phyloP scores from a whole-genome alignment of 2,329 filamentous ascomycete species.

The Emydomyces testavorans region DNA sequence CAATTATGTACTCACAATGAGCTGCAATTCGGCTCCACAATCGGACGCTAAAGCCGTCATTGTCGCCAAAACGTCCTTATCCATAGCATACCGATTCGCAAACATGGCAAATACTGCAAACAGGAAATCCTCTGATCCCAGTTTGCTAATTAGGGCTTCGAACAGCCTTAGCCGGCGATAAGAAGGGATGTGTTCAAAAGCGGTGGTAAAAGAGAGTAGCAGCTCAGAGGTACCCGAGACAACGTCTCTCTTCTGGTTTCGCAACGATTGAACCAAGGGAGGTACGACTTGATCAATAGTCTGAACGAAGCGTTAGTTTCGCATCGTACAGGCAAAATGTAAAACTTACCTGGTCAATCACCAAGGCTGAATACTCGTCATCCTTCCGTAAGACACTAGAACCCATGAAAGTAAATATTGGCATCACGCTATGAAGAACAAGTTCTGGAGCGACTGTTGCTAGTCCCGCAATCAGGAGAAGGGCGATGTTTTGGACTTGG shows the following conservation, averaged over 20 bases:
- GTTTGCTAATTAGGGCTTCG: constrained; percentile 67
- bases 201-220: constrained; percentile 88
- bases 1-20: constrained; percentile 38
- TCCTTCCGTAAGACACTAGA: constrained; percentile 81
- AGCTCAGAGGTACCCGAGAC: constrained; percentile 77
- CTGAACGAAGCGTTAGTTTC: constrained; percentile 27
- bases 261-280: constrained; percentile 73
- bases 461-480: constrained; percentile 76
- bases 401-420: constrained; percentile 97
- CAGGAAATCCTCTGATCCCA: constrained; percentile 76
- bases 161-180: constrained; percentile 77
- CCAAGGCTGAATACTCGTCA: constrained; percentile 93
- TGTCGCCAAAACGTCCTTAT: constrained; percentile 62
- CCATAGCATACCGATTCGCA: constrained; percentile 75
- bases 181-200: constrained; percentile 88
- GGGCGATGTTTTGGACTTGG: constrained; percentile 82
- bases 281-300: constrained; percentile 92
- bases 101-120: constrained; percentile 82
- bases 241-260: constrained; percentile 62
- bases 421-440: constrained; percentile 95
- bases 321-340: neutral
- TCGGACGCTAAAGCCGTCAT: constrained; percentile 59
- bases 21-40: constrained; percentile 63
- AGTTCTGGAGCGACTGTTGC: constrained; percentile 81
- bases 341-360: constrained; percentile 57